Conservation (phyloP, 345 rosid genomes). For the Brassica rapa region DNA sequence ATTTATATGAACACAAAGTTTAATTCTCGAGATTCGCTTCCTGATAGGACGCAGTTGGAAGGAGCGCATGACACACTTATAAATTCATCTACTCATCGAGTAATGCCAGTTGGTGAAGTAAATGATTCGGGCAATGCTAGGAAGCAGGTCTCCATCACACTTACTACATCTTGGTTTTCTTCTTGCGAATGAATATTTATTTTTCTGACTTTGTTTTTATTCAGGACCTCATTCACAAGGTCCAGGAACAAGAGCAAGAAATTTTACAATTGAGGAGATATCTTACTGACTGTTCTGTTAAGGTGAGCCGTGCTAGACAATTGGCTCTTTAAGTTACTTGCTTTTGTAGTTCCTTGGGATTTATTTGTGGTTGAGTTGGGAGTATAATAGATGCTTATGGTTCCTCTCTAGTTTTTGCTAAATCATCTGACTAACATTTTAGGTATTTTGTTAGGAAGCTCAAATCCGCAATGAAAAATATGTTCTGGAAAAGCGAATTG, state of each 20-base stretch:
- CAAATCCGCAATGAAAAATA: slow-evolving; percentile 79
- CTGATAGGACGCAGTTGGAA: slow-evolving; percentile 57
- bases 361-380: slow-evolving; percentile 13
- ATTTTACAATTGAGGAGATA: slow-evolving; percentile 68
- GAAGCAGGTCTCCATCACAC: slow-evolving; percentile 66
- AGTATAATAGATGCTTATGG: slow-evolving; percentile 46
- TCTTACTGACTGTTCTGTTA: slow-evolving; percentile 75
- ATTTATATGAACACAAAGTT: background rate
- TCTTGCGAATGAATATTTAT: slow-evolving; percentile 5
- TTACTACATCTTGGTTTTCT: slow-evolving; percentile 25
- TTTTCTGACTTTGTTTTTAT: slow-evolving; percentile 25
- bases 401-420: slow-evolving; percentile 13
- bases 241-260: slow-evolving; percentile 79
- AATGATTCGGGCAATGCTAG: slow-evolving; percentile 52
- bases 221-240: slow-evolving; percentile 62
- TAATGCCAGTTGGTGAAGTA: slow-evolving; percentile 61
- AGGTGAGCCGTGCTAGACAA: slow-evolving; percentile 61
- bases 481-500: slow-evolving; percentile 80
- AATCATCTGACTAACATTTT: slow-evolving; percentile 34
- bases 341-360: background rate
- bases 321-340: slow-evolving; percentile 20
- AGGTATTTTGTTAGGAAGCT: slow-evolving; percentile 61
- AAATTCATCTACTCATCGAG: slow-evolving; percentile 50
- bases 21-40: slow-evolving; percentile 27
- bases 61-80: slow-evolving; percentile 50